phyloP scores from a whole-genome alignment of 2,329 filamentous ascomycete species.

The Aspergillus bombycis region DNA sequence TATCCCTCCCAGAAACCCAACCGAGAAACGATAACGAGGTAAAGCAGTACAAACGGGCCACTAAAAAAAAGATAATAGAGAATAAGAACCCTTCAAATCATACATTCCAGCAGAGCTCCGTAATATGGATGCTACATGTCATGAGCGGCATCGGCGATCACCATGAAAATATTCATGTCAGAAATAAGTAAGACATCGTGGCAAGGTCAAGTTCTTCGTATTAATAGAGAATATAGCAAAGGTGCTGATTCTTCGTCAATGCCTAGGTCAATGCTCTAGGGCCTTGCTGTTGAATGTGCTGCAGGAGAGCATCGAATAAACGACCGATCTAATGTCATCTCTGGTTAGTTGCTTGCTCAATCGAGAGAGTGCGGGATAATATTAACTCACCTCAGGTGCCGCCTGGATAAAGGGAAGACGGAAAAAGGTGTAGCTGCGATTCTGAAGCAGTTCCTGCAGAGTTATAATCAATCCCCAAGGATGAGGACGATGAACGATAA shows the following conservation, averaged over 20 bases:
- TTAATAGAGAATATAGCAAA: constrained; percentile 19
- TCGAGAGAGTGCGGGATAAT: not conserved
- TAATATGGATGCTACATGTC: constrained; percentile 24
- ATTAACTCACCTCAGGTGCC: constrained; percentile 72
- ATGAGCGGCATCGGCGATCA: constrained; percentile 23
- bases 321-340: constrained; percentile 42
- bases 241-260: constrained; percentile 14
- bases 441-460: constrained; percentile 86
- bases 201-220: constrained; percentile 26
- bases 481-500: constrained; percentile 87
- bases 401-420: constrained; percentile 89
- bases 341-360: constrained; percentile 8
- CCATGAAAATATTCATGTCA: constrained; percentile 21
- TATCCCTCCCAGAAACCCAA: constrained; percentile 31
- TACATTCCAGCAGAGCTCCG: constrained; percentile 25
- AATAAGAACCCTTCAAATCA: constrained; percentile 24
- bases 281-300: constrained; percentile 53
- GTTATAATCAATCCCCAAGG: constrained; percentile 94
- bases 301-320: constrained; percentile 49
- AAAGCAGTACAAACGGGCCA: constrained; percentile 25
- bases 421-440: constrained; percentile 88
- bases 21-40: constrained; percentile 23
- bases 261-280: constrained; percentile 43
- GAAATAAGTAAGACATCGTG: constrained; percentile 27
- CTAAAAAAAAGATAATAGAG: constrained; percentile 19